Percentiles rank a stretch among this genome's conserved stretches.
Evolutionary conservation across 371 early-diverging fungal genomes (phyloP).

Genomic region (Mucor racemosus): DNA sequence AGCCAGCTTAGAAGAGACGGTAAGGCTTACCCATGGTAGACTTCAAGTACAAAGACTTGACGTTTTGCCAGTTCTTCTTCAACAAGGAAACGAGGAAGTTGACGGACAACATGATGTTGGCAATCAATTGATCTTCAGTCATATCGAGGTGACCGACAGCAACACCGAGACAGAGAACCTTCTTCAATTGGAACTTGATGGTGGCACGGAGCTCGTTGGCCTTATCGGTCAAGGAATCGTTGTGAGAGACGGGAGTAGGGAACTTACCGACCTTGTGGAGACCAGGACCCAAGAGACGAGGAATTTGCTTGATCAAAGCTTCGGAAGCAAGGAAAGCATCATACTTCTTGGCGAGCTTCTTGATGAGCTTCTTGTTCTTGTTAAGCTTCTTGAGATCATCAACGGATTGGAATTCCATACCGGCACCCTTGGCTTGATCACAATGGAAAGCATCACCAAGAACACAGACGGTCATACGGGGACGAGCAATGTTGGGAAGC

Average conservation of each 20-base stretch:
- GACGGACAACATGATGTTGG: slow-evolving; percentile 98
- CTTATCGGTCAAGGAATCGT: slow-evolving; percentile 90
- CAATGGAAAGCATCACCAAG: slow-evolving; percentile 97
- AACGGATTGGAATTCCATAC: slow-evolving; percentile 94
- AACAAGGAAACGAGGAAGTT: slow-evolving; percentile 97
- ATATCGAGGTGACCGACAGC: slow-evolving; percentile 97
- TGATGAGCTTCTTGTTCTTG: slow-evolving; percentile 99
- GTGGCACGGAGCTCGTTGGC: slow-evolving; percentile 96
- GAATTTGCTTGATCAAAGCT: slow-evolving; percentile 98
- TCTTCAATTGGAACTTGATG: slow-evolving; percentile 99
- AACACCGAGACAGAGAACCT: slow-evolving; percentile 98
- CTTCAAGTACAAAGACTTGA: slow-evolving; percentile 98
- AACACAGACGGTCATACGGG: slow-evolving; percentile 94
- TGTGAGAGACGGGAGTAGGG: slow-evolving; percentile 96
- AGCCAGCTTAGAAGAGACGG: slow-evolving; percentile 72
- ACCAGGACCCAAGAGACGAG: slow-evolving; percentile 97
- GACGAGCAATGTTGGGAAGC: slow-evolving; percentile 74
- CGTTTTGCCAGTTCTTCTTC: slow-evolving; percentile 99
- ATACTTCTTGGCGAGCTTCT: slow-evolving; percentile 94
- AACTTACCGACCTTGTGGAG: slow-evolving; percentile 98
- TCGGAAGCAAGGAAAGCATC: slow-evolving; percentile 99
- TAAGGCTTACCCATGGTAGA: slow-evolving; percentile 96
- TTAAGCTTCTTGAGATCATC: slow-evolving; percentile 98
- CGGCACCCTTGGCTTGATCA: slow-evolving; percentile 92
- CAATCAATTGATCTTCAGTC: slow-evolving; percentile 94